Evolutionary conservation across 345 rosid species (phyloP).

Genomic region (Gossypium herbaceum): DNA sequence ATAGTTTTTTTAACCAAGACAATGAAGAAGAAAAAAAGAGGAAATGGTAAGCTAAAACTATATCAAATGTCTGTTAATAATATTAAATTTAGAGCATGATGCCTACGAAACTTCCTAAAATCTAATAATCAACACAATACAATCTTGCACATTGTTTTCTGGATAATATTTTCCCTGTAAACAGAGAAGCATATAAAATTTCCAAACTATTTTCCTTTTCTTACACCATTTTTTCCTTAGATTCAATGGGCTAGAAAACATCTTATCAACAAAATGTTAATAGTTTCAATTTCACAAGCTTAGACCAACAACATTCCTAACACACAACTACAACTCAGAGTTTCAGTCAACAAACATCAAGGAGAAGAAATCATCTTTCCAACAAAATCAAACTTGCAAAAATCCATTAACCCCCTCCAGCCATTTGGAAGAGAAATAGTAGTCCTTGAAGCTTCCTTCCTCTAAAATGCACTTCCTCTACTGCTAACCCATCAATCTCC

Average conservation of each 20-base stretch:
- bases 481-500: slow-evolving; percentile 55
- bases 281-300: neutral
- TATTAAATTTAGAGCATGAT: neutral
- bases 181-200: neutral
- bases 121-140: neutral
- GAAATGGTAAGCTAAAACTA: neutral
- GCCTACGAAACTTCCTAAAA: slow-evolving; percentile 2
- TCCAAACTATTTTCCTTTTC: neutral
- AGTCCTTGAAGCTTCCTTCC: slow-evolving; percentile 81
- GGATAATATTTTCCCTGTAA: neutral
- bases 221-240: neutral
- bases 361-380: neutral
- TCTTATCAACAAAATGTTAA: neutral
- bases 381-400: neutral
- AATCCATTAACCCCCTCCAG: neutral
- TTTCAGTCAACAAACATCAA: neutral
- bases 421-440: slow-evolving; percentile 59
- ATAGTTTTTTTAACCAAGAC: neutral
- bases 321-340: neutral
- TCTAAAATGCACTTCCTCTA: slow-evolving; percentile 79
- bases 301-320: neutral
- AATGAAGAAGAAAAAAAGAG: slow-evolving; percentile 2
- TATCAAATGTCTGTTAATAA: neutral
- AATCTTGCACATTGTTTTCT: neutral
- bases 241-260: neutral